These are phyloP conservation scores for Cubamyces lactineus DNA, from an alignment of 768 basidiomycete genomes.

Conservation along the genomic window DNA sequence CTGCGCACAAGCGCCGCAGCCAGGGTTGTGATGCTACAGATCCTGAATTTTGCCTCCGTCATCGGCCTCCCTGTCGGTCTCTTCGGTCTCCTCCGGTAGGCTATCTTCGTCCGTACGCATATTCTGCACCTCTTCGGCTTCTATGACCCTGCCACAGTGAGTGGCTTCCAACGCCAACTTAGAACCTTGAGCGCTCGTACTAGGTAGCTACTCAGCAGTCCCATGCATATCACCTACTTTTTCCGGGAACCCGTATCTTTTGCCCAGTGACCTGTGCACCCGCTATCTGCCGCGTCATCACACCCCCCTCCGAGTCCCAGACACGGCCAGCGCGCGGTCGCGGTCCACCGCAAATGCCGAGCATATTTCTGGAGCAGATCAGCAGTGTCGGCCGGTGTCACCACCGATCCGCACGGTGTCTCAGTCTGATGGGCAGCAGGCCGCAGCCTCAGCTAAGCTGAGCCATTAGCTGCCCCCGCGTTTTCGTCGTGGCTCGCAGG, in stretches of 20 bases:
- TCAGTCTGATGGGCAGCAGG: not conserved
- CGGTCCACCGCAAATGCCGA: slow-evolving; percentile 1
- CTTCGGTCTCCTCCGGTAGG: no score
- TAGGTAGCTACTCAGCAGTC: no score
- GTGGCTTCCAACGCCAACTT: not conserved
- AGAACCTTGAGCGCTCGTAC: no score
- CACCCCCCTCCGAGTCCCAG: not conserved
- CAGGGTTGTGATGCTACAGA: not conserved
- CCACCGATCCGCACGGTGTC: not conserved
- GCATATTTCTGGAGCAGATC: not conserved
- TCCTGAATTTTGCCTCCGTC: not conserved
- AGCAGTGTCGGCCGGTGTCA: not conserved
- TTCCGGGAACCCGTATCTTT: no score
- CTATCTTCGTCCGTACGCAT: no score
- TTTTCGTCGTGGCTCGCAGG: no score
- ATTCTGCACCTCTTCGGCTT: no score
- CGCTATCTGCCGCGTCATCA: not conserved
- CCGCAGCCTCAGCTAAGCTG: not conserved
- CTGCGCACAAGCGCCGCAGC: not conserved
- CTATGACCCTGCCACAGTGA: no score
- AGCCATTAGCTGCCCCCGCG: no score
- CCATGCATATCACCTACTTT: no score
- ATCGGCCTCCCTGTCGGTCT: not conserved
- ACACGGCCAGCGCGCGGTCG: not conserved
- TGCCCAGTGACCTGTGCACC: not conserved